Base-by-base conservation (phyloP, 2,329 filamentous ascomycete genomes). In the Parafenestella ontariensis region DNA sequence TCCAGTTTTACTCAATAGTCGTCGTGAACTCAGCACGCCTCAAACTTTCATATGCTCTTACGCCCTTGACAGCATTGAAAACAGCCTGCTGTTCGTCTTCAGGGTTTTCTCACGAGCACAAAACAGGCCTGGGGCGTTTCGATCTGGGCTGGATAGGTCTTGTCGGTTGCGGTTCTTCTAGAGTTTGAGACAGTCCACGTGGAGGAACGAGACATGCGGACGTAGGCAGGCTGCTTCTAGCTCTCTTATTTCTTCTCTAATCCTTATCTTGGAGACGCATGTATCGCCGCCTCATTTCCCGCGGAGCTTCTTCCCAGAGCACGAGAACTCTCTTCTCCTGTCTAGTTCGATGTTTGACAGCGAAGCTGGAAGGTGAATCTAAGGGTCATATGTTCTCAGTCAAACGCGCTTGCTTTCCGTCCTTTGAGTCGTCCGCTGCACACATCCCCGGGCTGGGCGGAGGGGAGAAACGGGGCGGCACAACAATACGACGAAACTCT, bases 111-210 rank as follows among this genome's bases (percentile, higher is more conserved):
- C 62, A 59, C 57, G 44, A 68, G 69, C 10, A 62, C 59, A n/a
- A 69, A 13, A 31, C 69, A 70, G n/a, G 58, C 59, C 52, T 70
- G 55, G 20, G 69, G 52, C 17, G 67, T 65, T 40, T 68, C 62
- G 10, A 61, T 56, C 47, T 67, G 63, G 5, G 58, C 62, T 10
- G 40, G 45, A 34, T 53, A 66, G 11, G 64, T 68, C 49, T 66
- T 68, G 24, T n/a, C n/a, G n/a, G n/a, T 65, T 59, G n/a, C 58
- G 58, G 20, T 70, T 69, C 64, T 62, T 70, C 67, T 65, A 70
- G 63, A 69, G 66, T 45, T 68, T 69, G 21, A 70, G 49, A 29
- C 69, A 70, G 47, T 70, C 4, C 69, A 51, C 3, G 67, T 65
- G 0, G 60, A 65, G 41, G n/a, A 69, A 70, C 64, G 64, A 69